Base-by-base conservation (phyloP, 805 yeast species). In the Wickerhamiella qilinensis region DNA sequence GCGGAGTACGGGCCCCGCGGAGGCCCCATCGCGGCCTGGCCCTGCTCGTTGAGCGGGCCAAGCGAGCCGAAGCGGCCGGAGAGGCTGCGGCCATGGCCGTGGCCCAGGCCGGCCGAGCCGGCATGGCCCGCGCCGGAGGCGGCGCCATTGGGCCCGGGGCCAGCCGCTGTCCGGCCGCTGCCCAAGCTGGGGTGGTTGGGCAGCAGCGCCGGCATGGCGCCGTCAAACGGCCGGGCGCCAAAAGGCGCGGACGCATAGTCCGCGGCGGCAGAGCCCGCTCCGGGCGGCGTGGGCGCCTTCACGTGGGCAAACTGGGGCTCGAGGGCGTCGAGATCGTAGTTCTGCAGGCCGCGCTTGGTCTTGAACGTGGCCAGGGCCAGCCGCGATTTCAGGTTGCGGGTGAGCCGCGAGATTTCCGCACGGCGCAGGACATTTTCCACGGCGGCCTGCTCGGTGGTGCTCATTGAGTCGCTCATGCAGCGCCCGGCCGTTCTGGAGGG, bases 331-430 rank as follows among this genome's bases (percentile, higher is more conserved):
- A 60, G 45, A 27, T 49, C 49, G 29, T 59, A 50, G 39, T 53
- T 51, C 45, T 56, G 59, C 57, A 61, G 57, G 24, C 65, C 65
- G 4, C 61, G 52, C 37, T 54, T 55, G 35, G 67, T 51, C 46
- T 63, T 63, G 54, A 53, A 55, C 20, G 60, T 50, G 6, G 68
- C 68, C 36, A 58, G 47, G 18, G 63, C 64, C 14, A 63, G 56
- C 30, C 67, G 48, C 31, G 59, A 56, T 42, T 64, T 64, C 38
- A 63, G 55, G 42, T 57, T 59, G 27, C 64, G 51, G 12, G 68
- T 58, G 34, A 64, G 50, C 21, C 65, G 46, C 20, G 65, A 56
- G 37, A 63, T 59, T 42, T 62, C 63, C 1, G 67, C 67, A 28
- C 67, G 54, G 20, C 58, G 53, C 30, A 63, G 54, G 17, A 63